Evolutionary conservation across 2,329 filamentous ascomycete genomes (phyloP), one percentile per base, ranked within the genome.

Genomic region (Zymoseptoria passerinii): DNA sequence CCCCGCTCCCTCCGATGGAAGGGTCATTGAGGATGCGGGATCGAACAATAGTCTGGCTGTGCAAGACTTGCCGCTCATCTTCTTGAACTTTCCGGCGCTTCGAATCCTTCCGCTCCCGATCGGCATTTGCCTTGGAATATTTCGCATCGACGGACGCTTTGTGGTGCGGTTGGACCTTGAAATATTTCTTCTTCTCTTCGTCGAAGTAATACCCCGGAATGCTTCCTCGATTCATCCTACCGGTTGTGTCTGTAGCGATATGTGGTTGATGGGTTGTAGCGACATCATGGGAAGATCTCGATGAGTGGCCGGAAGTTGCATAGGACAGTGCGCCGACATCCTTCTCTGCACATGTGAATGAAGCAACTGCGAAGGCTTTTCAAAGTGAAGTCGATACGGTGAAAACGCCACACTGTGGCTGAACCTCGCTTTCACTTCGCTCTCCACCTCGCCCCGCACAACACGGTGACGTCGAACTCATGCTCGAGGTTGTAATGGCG

Each of bases 181-280:
- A 81, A 66, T 81, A 80, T 59, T 79, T 80, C 53, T 72, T 71
- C 67, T 77, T 80, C 48, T 77, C 75, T 35, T 67, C 62, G 61
- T 80, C 75, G 61, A 70, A 80, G 64, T 78, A 79, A 60, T 74
- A 79, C 35, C 78, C 78, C 3, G 78, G 77, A n/a, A 80, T 73
- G 40, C 73, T 65, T 56, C 71, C 71, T 29, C 71, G 67, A 58
- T 75, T 73, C 74, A 76, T 76, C 56, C 59, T 67, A 56, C 50
- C 52, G 58, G 51, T 49, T 54, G 48, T 48, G 40, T 53, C 13
- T 49, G 35, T 44, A 44, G 35, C 35, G 35, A 44, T 44, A 13
- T 44, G 35, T 16, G 23, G 23, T 23, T 23, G 23, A 23, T 23
- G 23, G 2, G 23, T 23, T 23, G 2, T 2, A 23, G 35, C 16